Evolutionary conservation across 2,329 filamentous ascomycete genomes (phyloP), one percentile per base, ranked within the genome.

Genomic region (Hypoxylon sp.): DNA sequence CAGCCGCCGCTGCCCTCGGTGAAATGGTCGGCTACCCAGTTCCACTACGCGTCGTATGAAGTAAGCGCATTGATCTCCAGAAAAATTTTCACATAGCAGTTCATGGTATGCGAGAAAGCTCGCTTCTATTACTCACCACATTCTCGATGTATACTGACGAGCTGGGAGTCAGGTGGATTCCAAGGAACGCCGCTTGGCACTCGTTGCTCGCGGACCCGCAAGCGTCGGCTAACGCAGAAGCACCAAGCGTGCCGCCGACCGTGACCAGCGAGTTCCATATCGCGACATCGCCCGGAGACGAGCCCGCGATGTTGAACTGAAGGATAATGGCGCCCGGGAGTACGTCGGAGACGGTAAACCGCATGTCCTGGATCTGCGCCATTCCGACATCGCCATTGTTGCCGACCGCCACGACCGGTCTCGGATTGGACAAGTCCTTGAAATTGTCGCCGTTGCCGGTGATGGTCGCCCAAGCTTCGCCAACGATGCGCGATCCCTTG

Each of bases 311-410:
- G 64, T 77, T 71, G 56, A 76, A 73, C 61, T 74, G 72, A n/a
- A 90, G 78, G 13, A 90, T 73, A 6, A 88, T 81, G 4, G 86
- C 84, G 26, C 87, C 85, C 6, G 82, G 77, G 6, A 85, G 78
- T 7, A 83, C 79, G 4, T 87, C 86, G 57, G 80, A 77, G 1
- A 86, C 87, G 58, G 82, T 81, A 40, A 91, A 79, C 35, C 89
- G 80, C 73, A 88, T 83, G 64, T 91, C 88, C 2, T 81, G 82
- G 75, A 85, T 84, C 69, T 90, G 86, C 5, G 88, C 79, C 1
- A 71, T 75, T 10, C 88, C 88, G 6, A 76, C 74, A 18, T 89
- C 83, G 3, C 86, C 85, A 1, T 77, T 67, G 11, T 77, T 77
- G 24, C 86, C 87, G 13, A 89, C 79, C 48, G 81, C 75, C 2